phyloP scores from a whole-genome alignment of 179 eudicot species.

The Sideroxylon spinosum region DNA sequence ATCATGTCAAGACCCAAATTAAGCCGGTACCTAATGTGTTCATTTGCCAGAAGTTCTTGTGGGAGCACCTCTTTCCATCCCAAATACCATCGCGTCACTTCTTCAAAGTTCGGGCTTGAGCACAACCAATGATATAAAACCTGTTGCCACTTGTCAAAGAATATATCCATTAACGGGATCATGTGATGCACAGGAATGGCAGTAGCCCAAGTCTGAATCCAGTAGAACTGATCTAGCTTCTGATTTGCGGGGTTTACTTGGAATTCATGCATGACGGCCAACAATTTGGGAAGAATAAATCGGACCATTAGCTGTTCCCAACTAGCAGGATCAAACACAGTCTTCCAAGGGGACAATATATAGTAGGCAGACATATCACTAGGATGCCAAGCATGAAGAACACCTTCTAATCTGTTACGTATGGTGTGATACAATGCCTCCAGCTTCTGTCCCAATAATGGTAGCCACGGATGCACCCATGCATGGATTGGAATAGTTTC shows the following conservation, averaged over 20 bases:
- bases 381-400: constrained; percentile 68
- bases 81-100: constrained; percentile 48
- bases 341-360: constrained; percentile 60
- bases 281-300: constrained; percentile 49
- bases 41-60: constrained; percentile 47
- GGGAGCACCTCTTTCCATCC: constrained; percentile 58
- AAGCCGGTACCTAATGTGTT: constrained; percentile 42
- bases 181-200: constrained; percentile 53
- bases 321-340: constrained; percentile 54
- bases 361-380: constrained; percentile 56
- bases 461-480: constrained; percentile 75
- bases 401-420: constrained; percentile 45
- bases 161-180: constrained; percentile 49
- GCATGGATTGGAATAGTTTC: constrained; percentile 63
- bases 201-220: constrained; percentile 52
- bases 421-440: constrained; percentile 43
- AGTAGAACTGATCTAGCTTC: constrained; percentile 49
- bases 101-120: constrained; percentile 46
- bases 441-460: constrained; percentile 47
- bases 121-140: constrained; percentile 61
- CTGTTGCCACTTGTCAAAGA: constrained; percentile 64
- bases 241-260: constrained; percentile 60
- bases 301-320: constrained; percentile 66
- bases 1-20: constrained; percentile 58
- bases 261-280: constrained; percentile 45